Conservation (phyloP, 208 protist species). For the Trypanosoma scelopori region DNA sequence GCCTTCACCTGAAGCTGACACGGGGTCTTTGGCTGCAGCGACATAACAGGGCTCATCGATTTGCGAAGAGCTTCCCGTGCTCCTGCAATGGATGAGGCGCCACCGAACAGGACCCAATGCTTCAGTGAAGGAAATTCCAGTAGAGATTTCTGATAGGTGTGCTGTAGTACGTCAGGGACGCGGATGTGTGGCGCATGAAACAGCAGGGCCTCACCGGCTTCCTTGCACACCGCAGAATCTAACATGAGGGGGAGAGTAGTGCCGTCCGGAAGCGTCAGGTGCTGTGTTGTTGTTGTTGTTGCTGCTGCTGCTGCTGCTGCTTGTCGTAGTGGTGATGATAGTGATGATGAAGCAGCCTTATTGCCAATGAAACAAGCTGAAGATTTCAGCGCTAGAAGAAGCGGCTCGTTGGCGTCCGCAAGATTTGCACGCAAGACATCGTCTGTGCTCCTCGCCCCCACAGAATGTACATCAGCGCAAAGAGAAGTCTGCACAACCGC, state of each 20-base stretch:
- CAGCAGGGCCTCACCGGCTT: slow-evolving; percentile 23
- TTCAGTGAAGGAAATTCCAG: slow-evolving; percentile 21
- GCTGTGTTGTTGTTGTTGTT: too few species aligned
- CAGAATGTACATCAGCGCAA: slow-evolving; percentile 22
- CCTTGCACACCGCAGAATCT: neutral
- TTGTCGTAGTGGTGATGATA: neutral
- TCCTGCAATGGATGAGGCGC: slow-evolving; percentile 19
- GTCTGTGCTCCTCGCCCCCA: slow-evolving; percentile 51
- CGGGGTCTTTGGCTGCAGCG: slow-evolving; percentile 6
- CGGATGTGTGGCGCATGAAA: slow-evolving; percentile 15
- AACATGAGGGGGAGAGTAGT: slow-evolving; percentile 16
- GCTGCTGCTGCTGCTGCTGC: too few species aligned
- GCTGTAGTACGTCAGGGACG: slow-evolving; percentile 14
- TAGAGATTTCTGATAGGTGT: slow-evolving; percentile 26
- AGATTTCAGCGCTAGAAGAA: slow-evolving; percentile 18
- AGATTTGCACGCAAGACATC: slow-evolving; percentile 26
- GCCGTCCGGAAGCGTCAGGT: slow-evolving; percentile 59
- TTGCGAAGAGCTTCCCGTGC: slow-evolving; percentile 21
- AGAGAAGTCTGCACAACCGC: slow-evolving; percentile 35
- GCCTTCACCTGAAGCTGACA: slow-evolving; percentile 37
- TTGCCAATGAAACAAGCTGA: slow-evolving; percentile 30
- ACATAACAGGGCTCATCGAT: slow-evolving; percentile 30
- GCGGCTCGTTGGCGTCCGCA: slow-evolving; percentile 3
- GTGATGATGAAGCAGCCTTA: neutral
- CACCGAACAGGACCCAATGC: slow-evolving; percentile 52